Evolutionary conservation across 2,329 filamentous ascomycete species (phyloP).

Genomic region (Xylariaceae sp.): DNA sequence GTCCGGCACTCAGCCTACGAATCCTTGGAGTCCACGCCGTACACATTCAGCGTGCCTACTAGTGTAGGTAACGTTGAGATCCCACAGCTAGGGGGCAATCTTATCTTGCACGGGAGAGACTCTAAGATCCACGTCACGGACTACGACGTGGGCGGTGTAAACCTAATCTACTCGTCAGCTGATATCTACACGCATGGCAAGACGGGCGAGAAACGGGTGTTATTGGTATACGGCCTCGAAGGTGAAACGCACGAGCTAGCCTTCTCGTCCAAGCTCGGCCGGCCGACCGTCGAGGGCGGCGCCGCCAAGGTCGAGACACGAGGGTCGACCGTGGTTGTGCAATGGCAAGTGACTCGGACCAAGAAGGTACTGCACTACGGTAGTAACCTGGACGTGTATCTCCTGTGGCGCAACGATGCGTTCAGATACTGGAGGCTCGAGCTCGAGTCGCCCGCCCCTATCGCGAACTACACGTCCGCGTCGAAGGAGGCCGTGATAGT

Average conservation of each 20-base stretch:
- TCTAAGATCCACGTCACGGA: constrained; percentile 64
- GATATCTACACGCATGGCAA: constrained; percentile 60
- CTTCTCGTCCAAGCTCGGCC: constrained; percentile 29
- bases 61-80: constrained; percentile 18
- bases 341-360: constrained; percentile 51
- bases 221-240: constrained; percentile 59
- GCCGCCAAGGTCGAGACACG: constrained; percentile 10
- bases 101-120: constrained; percentile 46
- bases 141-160: constrained; percentile 56
- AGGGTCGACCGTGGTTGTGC: constrained; percentile 13
- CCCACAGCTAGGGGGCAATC: constrained; percentile 20
- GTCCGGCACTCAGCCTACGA: constrained; percentile 23
- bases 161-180: constrained; percentile 61
- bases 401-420: constrained; percentile 56
- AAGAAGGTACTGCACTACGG: constrained; percentile 47
- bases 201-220: constrained; percentile 19
- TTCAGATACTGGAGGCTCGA: constrained; percentile 67
- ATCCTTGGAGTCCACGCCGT: constrained; percentile 19
- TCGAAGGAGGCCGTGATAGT: constrained; percentile 46
- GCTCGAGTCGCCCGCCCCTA: constrained; percentile 39
- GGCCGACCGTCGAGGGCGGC: constrained; percentile 10
- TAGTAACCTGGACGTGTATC: constrained; percentile 47
- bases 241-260: constrained; percentile 60
- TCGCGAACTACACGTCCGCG: constrained; percentile 24
- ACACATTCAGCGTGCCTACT: constrained; percentile 26